Percentiles rank a stretch among this genome's conserved stretches.
Evolutionary conservation across 345 rosid genomes (phyloP).

Genomic region (Sisymbrium altissimum): DNA sequence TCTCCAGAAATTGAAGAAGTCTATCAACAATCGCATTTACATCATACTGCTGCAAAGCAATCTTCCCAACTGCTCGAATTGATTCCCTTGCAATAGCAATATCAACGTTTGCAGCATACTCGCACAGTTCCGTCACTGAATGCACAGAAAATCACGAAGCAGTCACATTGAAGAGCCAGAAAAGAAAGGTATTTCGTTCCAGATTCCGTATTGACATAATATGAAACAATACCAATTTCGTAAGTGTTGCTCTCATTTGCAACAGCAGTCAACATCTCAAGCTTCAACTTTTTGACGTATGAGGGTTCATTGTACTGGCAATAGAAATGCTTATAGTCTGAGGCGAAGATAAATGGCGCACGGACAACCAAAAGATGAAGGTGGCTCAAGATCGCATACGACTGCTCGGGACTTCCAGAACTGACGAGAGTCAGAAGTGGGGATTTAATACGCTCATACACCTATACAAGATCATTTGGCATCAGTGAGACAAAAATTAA

Average conservation of each 20-base stretch:
- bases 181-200: background rate
- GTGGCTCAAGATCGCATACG: conserved; percentile 95
- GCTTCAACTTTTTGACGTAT: conserved; percentile 96
- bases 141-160: conserved; percentile 15
- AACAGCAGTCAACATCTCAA: conserved; percentile 98
- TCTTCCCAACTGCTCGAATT: conserved; percentile 96
- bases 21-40: conserved; percentile 99
- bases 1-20: conserved; percentile 98
- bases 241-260: conserved; percentile 98
- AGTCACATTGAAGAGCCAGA: conserved; percentile 22
- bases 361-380: conserved; percentile 97
- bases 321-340: conserved; percentile 92
- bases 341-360: conserved; percentile 86
- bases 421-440: conserved; percentile 93
- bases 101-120: conserved; percentile 99
- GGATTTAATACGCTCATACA: conserved; percentile 97
- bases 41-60: conserved; percentile 97
- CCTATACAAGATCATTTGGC: conserved; percentile 45
- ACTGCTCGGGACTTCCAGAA: conserved; percentile 99
- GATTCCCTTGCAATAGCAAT: conserved; percentile 95
- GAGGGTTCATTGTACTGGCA: conserved; percentile 98
- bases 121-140: conserved; percentile 95
- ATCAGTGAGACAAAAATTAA: conserved; percentile 19
- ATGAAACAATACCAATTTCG: conserved; percentile 73
- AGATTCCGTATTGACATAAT: conserved; percentile 3